These are phyloP conservation scores for Candida sojae DNA, from an alignment of 1,139 yeast species.

Conservation along the genomic window DNA sequence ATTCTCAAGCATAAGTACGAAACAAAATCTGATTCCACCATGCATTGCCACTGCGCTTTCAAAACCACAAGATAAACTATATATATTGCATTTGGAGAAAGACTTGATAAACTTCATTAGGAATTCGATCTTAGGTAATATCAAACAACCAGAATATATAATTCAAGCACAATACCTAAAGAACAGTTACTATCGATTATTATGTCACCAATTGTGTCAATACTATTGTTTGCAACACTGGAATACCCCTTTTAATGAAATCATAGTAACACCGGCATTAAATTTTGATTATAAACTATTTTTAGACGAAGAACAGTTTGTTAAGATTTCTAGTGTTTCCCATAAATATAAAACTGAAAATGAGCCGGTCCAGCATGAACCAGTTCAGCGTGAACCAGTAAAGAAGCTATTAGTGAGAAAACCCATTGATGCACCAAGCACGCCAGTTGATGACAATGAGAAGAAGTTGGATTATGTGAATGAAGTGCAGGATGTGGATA, in stretches of 20 bases:
- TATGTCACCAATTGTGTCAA: conserved; percentile 70
- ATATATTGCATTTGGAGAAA: conserved; percentile 55
- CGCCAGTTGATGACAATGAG: not conserved
- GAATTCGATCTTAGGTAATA: conserved; percentile 11
- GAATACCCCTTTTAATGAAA: conserved; percentile 27
- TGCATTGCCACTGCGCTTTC: conserved; percentile 38
- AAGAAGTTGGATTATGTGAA: no score
- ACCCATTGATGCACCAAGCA: not conserved
- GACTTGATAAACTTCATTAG: conserved; percentile 42
- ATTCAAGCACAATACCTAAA: conserved; percentile 40
- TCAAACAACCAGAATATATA: conserved; percentile 17
- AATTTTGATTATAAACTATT: conserved; percentile 21
- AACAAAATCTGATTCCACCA: conserved; percentile 11
- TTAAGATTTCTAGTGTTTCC: conserved; percentile 14
- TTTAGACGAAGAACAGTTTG: conserved; percentile 5
- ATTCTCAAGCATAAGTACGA: not conserved
- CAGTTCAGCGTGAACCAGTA: conserved; percentile 1
- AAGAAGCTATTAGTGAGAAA: conserved; percentile 22
- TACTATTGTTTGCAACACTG: conserved; percentile 52
- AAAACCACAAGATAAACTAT: conserved; percentile 51
- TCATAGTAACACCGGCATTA: conserved; percentile 24
- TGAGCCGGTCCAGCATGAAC: not conserved
- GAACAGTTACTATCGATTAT: conserved; percentile 66
- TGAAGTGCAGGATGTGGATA: no score
- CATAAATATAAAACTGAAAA: conserved; percentile 11